These are phyloP conservation scores for Lachnellula willkommii DNA, from an alignment of 2,329 filamentous ascomycete genomes.

Conservation along the genomic window DNA sequence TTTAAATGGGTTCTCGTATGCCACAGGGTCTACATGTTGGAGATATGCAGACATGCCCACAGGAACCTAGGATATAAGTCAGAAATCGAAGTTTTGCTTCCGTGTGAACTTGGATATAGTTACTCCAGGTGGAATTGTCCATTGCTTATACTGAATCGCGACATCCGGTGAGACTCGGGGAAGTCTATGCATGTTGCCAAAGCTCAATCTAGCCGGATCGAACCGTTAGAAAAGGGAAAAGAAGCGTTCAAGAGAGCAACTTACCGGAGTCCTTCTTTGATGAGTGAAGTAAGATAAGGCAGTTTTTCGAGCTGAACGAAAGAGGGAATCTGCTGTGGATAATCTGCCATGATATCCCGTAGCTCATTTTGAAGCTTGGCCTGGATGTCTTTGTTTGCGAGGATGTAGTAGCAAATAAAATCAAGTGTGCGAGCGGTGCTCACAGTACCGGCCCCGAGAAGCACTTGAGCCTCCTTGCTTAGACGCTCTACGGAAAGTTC, in stretches of 20 bases:
- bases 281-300: conserved; percentile 26
- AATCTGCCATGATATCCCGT: conserved; percentile 7
- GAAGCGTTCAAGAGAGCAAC: background rate
- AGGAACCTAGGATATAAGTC: background rate
- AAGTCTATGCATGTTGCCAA: conserved; percentile 1
- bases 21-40: background rate
- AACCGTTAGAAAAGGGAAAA: background rate
- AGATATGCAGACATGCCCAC: conserved; percentile 6
- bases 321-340: conserved; percentile 6
- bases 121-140: conserved; percentile 2
- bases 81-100: background rate
- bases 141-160: conserved; percentile 5
- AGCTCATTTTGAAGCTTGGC: conserved; percentile 32
- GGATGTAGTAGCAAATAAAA: conserved; percentile 33
- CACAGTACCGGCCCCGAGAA: conserved; percentile 32
- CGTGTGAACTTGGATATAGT: background rate
- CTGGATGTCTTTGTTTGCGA: conserved; percentile 28
- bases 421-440: conserved; percentile 32
- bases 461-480: conserved; percentile 29
- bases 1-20: background rate
- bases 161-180: background rate
- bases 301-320: conserved; percentile 20
- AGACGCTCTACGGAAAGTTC: conserved; percentile 34
- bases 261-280: conserved; percentile 29
- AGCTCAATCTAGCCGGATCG: background rate